Base-by-base conservation (phyloP, 345 rosid species). In the Acer saccharum region DNA sequence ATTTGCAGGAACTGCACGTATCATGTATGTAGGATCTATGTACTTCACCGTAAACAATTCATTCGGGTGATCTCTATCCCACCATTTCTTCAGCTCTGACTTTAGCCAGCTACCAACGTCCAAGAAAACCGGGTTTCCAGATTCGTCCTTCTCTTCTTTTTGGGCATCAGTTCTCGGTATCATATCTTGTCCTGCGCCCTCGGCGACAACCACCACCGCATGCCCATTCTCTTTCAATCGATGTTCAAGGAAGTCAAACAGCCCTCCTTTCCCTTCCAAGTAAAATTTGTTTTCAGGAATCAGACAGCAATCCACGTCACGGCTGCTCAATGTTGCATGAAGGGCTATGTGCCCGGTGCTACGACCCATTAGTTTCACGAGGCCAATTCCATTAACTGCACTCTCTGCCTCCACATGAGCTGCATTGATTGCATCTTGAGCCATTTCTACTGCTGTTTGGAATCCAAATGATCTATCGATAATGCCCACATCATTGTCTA, bases 11-110 rank as follows among this genome's bases (percentile, higher is more conserved):
- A 95, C 94, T 23, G 97, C 99, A 2, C 97, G 90, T 69, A 95
- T 90, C 99, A 95, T 95, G 77, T 92, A 95, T 9, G 96, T 95
- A 0, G 99, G 98, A 87, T 95, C 98, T 0, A 95, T 95, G 74
- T 89, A 88, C 89, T 92, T 95, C 64, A 93, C 97, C 0, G 94
- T 91, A 79, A 92, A 90, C 57, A 93, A 77, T 87, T 93, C 91
- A 0, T 73, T 23, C 0, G 92, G 91, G 70, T 92, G 98, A 61
- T 89, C 91, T 79, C 87, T 73, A 0, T 23, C 77, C 99, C 97
- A 89, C 99, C 98, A 90, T 21, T 81, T 85, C 79, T 87, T 90
- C 1, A 95, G 88, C 84, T 85, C 93, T 12, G 93, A 82, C 83
- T 91, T 93, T 65, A 95, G 66, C 99, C 98, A 95, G 16, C 81